Evolutionary conservation across 495 filamentous ascomycete genomes (phyloP).

Genomic region (Lichina pygmaea): DNA sequence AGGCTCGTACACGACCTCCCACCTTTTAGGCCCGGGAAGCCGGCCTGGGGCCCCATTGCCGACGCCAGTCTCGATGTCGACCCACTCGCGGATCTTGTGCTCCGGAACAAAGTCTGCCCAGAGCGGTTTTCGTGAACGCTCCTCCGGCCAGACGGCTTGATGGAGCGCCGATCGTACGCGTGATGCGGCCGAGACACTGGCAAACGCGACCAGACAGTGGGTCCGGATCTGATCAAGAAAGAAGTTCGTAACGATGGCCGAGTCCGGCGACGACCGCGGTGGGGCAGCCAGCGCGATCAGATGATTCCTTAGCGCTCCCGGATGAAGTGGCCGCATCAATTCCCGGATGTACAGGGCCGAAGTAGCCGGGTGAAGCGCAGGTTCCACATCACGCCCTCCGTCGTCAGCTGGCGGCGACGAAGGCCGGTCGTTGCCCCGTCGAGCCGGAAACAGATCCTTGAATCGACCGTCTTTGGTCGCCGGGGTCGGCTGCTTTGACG

Average conservation of each 20-base stretch:
- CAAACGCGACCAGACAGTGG: conserved; percentile 59
- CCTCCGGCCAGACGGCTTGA: conserved; percentile 57
- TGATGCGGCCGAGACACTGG: conserved; percentile 37
- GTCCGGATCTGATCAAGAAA: conserved; percentile 67
- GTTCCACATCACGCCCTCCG: conserved; percentile 18
- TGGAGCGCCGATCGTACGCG: conserved; percentile 59
- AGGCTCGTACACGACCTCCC: conserved; percentile 41
- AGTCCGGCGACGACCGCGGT: conserved; percentile 19
- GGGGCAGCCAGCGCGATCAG: conserved; percentile 38
- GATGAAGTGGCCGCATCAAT: conserved; percentile 67
- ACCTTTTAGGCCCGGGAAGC: conserved; percentile 24
- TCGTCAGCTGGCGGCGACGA: conserved; percentile 38
- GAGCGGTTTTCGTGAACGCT: conserved; percentile 56
- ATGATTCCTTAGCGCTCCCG: conserved; percentile 31
- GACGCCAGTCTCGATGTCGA: conserved; percentile 20
- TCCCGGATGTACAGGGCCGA: conserved; percentile 72
- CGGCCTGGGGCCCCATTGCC: conserved; percentile 15
- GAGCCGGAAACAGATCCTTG: conserved; percentile 1
- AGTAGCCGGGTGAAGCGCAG: conserved; percentile 63
- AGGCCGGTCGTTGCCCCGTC: background rate
- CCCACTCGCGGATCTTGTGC: conserved; percentile 46
- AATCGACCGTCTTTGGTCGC: conserved; percentile 1
- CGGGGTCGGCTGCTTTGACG: background rate
- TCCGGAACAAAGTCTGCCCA: conserved; percentile 82
- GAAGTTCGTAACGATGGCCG: conserved; percentile 33